Percentiles rank a stretch among this genome's conserved stretches.
Evolutionary conservation across 2,329 filamentous ascomycete genomes (phyloP).

Genomic region (Pseudogymnoascus sp.): DNA sequence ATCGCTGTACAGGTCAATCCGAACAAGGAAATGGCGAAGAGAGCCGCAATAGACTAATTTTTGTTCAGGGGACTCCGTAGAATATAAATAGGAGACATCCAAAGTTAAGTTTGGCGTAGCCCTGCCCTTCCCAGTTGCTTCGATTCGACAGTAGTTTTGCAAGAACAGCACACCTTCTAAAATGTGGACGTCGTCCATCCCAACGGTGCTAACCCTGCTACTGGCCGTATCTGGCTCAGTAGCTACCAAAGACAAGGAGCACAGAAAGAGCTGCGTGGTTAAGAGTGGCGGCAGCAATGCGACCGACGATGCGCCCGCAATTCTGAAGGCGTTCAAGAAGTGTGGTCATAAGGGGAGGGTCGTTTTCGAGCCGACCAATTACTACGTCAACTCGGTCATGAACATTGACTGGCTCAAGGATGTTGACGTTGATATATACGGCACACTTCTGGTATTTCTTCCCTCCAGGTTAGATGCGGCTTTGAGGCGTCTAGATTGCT

Average conservation of each 20-base stretch:
- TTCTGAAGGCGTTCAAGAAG: slow-evolving; percentile 32
- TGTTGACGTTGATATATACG: slow-evolving; percentile 32
- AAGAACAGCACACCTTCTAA: neutral
- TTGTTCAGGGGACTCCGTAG: neutral
- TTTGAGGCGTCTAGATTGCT: neutral
- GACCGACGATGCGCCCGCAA: slow-evolving; percentile 34
- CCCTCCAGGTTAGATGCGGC: neutral
- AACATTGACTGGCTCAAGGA: slow-evolving; percentile 35
- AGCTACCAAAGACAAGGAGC: slow-evolving; percentile 24
- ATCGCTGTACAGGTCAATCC: neutral
- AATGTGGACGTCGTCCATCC: neutral
- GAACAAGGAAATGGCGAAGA: neutral
- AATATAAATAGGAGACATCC: neutral
- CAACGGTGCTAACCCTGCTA: neutral
- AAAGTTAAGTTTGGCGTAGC: neutral
- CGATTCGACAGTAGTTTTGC: neutral
- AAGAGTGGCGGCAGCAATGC: slow-evolving; percentile 7
- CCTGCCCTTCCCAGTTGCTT: neutral
- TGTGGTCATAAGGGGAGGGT: slow-evolving; percentile 34
- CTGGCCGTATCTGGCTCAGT: neutral
- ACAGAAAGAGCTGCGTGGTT: slow-evolving; percentile 14
- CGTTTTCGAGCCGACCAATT: slow-evolving; percentile 35
- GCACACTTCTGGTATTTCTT: slow-evolving; percentile 4
- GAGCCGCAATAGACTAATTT: neutral
- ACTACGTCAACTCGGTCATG: slow-evolving; percentile 37